These are phyloP conservation scores for cucumber (Cucumis sativus) DNA, from an alignment of 306 rosid species.

Conservation along the genomic window DNA sequence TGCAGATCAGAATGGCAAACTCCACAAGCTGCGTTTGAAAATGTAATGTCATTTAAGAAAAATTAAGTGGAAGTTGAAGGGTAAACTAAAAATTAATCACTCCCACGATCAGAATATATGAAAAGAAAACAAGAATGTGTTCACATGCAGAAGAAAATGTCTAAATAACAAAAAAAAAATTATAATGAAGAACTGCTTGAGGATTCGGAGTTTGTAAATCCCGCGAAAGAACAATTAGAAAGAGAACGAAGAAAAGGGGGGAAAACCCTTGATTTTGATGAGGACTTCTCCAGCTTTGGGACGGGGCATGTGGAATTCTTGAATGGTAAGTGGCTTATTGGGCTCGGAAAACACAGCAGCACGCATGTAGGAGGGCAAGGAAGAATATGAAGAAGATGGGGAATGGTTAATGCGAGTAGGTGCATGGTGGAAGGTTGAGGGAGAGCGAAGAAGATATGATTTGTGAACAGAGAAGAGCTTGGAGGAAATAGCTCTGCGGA, in stretches of 20 bases:
- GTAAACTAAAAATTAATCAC: neutral
- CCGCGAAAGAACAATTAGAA: neutral
- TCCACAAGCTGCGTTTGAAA: conserved; percentile 57
- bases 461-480: neutral
- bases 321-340: conserved; percentile 71
- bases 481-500: neutral
- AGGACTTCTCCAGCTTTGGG: conserved; percentile 88
- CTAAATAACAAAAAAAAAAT: neutral
- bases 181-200: neutral
- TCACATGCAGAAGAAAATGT: neutral
- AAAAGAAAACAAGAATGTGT: no score
- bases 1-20: conserved; percentile 98
- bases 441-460: neutral
- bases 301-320: conserved; percentile 72
- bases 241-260: neutral
- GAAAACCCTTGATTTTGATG: conserved; percentile 61
- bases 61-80: conserved; percentile 3
- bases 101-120: neutral
- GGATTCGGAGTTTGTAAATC: neutral
- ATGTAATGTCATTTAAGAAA: conserved; percentile 4
- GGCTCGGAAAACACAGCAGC: conserved; percentile 74
- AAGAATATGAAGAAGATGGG: conserved; percentile 3
- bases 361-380: conserved; percentile 65
- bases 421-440: neutral
- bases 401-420: neutral